Evolutionary conservation across 176 grass and related monocot genomes (phyloP).

Genomic region (Rhynchospora pubera): DNA sequence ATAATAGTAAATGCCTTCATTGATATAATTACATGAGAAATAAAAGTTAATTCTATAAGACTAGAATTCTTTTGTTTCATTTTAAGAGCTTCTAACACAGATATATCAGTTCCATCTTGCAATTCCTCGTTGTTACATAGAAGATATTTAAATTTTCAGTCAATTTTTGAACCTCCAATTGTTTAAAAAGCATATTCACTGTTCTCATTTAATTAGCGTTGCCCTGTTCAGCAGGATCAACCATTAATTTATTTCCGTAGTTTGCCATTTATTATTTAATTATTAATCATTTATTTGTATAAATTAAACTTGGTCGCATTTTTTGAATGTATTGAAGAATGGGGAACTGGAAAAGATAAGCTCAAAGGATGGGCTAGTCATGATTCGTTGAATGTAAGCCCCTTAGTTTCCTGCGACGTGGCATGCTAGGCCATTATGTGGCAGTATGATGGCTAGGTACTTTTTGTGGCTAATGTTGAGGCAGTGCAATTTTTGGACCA

Average conservation of each 20-base stretch:
- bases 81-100: neutral
- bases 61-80: neutral
- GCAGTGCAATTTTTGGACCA: neutral
- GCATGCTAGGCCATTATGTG: constrained; percentile 8
- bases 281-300: constrained; percentile 1
- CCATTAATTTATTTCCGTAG: neutral
- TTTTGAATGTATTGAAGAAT: neutral
- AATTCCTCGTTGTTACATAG: neutral
- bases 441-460: neutral
- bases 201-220: neutral
- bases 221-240: neutral
- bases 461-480: neutral
- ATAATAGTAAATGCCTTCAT: neutral
- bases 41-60: neutral
- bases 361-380: neutral
- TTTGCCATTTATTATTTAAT: neutral
- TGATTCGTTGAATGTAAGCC: neutral
- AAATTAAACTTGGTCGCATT: neutral
- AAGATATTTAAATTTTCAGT: neutral
- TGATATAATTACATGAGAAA: neutral
- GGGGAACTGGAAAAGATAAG: neutral
- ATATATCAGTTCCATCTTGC: neutral
- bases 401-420: neutral
- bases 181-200: neutral
- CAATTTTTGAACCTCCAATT: neutral